A percentile compares a stretch with the other conserved stretches of the same genome.
phyloP scores from a whole-genome alignment of 1,284 basidiomycete species.

The Malassezia vespertilionis region DNA sequence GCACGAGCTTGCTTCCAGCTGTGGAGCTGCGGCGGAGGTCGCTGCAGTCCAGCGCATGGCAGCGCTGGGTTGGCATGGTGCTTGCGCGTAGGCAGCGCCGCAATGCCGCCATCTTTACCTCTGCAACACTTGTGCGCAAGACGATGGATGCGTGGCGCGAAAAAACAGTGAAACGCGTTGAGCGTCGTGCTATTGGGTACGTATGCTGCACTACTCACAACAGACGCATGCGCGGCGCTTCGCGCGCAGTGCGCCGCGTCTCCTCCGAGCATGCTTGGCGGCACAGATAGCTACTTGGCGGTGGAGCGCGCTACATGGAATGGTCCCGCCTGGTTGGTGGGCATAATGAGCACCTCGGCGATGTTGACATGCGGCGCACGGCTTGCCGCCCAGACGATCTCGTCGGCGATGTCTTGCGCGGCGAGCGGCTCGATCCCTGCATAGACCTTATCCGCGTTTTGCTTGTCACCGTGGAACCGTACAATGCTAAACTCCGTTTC shows the following conservation, averaged over 20 bases:
- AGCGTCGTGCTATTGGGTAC: neutral
- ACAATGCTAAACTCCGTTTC: constrained; percentile 54
- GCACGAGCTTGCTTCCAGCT: constrained; percentile 1
- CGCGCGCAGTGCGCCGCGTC: neutral
- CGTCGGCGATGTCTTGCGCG: constrained; percentile 59
- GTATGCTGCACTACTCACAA: neutral
- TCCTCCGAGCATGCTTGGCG: neutral
- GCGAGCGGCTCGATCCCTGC: constrained; percentile 38
- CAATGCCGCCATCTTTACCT: neutral
- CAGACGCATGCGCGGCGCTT: neutral
- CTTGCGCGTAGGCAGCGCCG: neutral
- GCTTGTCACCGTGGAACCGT: constrained; percentile 29
- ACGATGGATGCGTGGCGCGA: constrained; percentile 7
- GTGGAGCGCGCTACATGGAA: constrained; percentile 24
- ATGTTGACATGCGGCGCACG: constrained; percentile 51
- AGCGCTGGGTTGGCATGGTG: neutral
- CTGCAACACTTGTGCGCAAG: neutral
- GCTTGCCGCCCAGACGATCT: constrained; percentile 88
- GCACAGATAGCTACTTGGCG: neutral
- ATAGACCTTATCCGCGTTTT: constrained; percentile 37
- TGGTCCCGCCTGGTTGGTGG: constrained; percentile 38
- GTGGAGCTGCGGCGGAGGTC: neutral
- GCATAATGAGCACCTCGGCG: constrained; percentile 37
- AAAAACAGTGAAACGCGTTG: neutral
- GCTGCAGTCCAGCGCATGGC: neutral